Evolutionary conservation across 768 basidiomycete genomes (phyloP).

Genomic region (Tricholoma terreum): DNA sequence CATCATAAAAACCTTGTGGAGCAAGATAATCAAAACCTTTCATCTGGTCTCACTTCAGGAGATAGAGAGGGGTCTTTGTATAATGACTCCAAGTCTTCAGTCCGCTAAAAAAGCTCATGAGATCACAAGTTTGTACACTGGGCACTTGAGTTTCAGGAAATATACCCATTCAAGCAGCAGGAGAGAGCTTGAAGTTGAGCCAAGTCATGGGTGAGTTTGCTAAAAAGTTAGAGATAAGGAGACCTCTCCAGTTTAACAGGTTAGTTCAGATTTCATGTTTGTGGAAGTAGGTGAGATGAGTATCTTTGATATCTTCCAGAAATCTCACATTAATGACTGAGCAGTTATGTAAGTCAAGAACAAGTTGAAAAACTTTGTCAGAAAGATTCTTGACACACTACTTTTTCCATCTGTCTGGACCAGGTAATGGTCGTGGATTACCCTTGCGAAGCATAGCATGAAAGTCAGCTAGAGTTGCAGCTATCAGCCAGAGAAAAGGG

Average conservation of each 20-base stretch:
- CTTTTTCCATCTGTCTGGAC: not conserved
- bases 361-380: not conserved
- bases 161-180: not conserved
- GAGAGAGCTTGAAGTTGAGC: slow-evolving; percentile 1
- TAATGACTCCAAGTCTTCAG: slow-evolving; percentile 14
- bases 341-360: slow-evolving; percentile 1
- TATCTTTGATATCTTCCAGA: not conserved
- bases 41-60: slow-evolving; percentile 18
- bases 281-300: slow-evolving; percentile 4
- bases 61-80: slow-evolving; percentile 6
- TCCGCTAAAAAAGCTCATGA: slow-evolving; percentile 11
- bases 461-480: not conserved
- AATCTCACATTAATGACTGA: not conserved
- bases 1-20: slow-evolving; percentile 22
- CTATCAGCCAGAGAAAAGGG: not conserved
- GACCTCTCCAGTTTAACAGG: slow-evolving; percentile 2
- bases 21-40: slow-evolving; percentile 22
- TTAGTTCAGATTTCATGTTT: not conserved
- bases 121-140: slow-evolving; percentile 15
- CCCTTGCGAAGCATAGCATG: not conserved
- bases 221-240: slow-evolving; percentile 3
- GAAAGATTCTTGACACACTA: not conserved
- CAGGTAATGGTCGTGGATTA: not conserved
- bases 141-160: slow-evolving; percentile 16
- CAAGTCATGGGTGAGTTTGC: slow-evolving; percentile 3